Evolutionary conservation across 345 rosid species (phyloP).

Genomic region (Gossypium mustelinum): DNA sequence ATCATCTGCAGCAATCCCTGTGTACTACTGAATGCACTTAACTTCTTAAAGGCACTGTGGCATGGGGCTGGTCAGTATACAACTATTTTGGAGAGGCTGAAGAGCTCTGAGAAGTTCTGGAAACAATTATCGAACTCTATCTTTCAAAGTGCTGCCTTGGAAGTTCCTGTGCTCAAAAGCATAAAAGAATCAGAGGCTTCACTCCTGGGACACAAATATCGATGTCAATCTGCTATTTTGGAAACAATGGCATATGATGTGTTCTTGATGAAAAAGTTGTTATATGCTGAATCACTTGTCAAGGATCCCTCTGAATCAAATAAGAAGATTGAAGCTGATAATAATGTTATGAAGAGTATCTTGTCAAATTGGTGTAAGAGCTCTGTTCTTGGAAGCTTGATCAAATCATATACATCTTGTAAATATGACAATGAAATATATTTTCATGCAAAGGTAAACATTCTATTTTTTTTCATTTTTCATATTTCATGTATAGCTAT

Average conservation of each 20-base stretch:
- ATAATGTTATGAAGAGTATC: conserved; percentile 38
- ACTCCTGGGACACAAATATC: conserved; percentile 45
- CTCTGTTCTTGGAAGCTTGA: conserved; percentile 46
- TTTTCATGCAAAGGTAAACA: conserved; percentile 47
- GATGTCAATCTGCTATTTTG: conserved; percentile 65
- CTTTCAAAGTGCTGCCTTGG: conserved; percentile 33
- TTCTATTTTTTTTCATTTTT: not conserved
- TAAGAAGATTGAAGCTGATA: conserved; percentile 30
- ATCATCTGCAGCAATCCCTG: conserved; percentile 53
- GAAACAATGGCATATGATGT: conserved; percentile 75
- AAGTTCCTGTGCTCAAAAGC: conserved; percentile 25
- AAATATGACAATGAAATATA: conserved; percentile 47
- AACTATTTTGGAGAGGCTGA: conserved; percentile 47
- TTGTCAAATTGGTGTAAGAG: conserved; percentile 58
- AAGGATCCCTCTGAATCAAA: conserved; percentile 32
- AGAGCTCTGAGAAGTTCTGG: conserved; percentile 60
- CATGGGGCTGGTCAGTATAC: conserved; percentile 77
- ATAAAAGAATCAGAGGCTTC: conserved; percentile 39
- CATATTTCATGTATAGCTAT: not conserved
- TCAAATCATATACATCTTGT: conserved; percentile 53
- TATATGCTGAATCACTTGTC: conserved; percentile 49
- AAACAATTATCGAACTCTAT: conserved; percentile 48
- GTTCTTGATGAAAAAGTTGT: conserved; percentile 69
- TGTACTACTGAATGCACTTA: conserved; percentile 48
- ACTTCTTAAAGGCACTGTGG: conserved; percentile 84